These are phyloP conservation scores for Hypoxylon sp. DNA, from an alignment of 2,329 filamentous ascomycete species.

Conservation along the genomic window DNA sequence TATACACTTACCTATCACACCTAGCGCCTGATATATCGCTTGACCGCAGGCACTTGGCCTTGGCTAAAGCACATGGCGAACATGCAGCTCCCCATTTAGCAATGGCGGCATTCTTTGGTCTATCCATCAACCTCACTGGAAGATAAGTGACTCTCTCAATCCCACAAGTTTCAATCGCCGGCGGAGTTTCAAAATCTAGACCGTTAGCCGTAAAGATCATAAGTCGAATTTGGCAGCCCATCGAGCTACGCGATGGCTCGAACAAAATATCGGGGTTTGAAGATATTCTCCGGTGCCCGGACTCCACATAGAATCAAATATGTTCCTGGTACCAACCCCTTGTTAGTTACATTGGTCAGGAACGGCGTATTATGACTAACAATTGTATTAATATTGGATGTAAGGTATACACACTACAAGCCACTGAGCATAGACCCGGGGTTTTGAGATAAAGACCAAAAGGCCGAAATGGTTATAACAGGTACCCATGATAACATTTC, in stretches of 20 bases:
- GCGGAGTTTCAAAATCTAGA: slow-evolving; percentile 45
- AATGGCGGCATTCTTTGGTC: slow-evolving; percentile 46
- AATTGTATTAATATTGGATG: neutral
- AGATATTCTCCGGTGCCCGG: slow-evolving; percentile 42
- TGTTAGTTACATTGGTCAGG: neutral
- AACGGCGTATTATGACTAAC: slow-evolving; percentile 7
- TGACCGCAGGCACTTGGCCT: slow-evolving; percentile 66
- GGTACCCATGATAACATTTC: slow-evolving; percentile 4
- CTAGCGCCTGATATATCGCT: slow-evolving; percentile 57
- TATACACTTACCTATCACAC: slow-evolving; percentile 58
- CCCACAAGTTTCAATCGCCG: slow-evolving; percentile 38
- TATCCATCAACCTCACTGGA: slow-evolving; percentile 44
- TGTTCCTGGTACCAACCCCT: slow-evolving; percentile 15
- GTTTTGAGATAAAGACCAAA: slow-evolving; percentile 36
- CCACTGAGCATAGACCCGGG: slow-evolving; percentile 8
- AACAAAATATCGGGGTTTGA: slow-evolving; percentile 38
- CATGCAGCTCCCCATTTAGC: slow-evolving; percentile 67
- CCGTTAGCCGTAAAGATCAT: slow-evolving; percentile 34
- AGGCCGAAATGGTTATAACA: slow-evolving; percentile 6
- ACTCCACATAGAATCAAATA: slow-evolving; percentile 1
- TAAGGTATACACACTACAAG: neutral
- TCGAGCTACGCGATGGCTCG: slow-evolving; percentile 22
- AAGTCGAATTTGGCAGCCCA: slow-evolving; percentile 14
- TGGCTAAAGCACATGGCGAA: slow-evolving; percentile 64
- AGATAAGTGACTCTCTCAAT: slow-evolving; percentile 2